Base-by-base conservation (phyloP, 129 eudicot genomes). In the Artemisia annua region DNA sequence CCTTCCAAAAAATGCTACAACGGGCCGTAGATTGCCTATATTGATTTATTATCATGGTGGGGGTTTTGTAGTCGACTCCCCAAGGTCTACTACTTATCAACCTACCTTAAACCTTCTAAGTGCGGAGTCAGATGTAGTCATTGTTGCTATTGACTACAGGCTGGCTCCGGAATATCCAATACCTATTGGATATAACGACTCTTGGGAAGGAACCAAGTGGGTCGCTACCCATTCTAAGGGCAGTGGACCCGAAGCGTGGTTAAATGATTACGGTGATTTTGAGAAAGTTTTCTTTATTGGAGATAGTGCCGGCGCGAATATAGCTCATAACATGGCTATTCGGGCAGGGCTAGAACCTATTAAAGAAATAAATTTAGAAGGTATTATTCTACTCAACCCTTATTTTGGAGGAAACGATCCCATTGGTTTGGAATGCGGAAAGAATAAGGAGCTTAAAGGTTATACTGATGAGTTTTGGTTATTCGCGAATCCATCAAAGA, bases 151-250 rank as follows among this genome's bases (percentile, higher is more conserved):
- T n/a, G 71, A 86, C 10, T 86, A 86, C 75, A 71, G 90, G 22
- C 58, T 79, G 17, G 85, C 85, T 7, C 96, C 96, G 14, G 86
- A 86, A 49, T 48, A 84, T 35, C 86, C 78, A 20, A 43, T 86
- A 4, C 92, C 92, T 0, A 20, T 58, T 0, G 85, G 83, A 8
- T 89, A 86, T 24, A 85, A 86, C 18, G 92, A 89, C 62, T 78
- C 92, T 0, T 89, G 96, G 92, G 80, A 71, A 26, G 92, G 78
- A 2, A 69, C 85, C 63, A 84, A 85, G 49, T 89, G 96, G 96
- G 87, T 81, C 48, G 76, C 77, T 44, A 48, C 85, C 11, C 91
- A 84, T 43, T 7, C 61, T 14, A 59, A 39, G 7, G 16, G 61
- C 2, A 53, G 77, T 18, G 85, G 83, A 0, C 62, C 76, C 1